phyloP scores from a whole-genome alignment of 371 early-diverging fungal species.

The Mortierella sp. region DNA sequence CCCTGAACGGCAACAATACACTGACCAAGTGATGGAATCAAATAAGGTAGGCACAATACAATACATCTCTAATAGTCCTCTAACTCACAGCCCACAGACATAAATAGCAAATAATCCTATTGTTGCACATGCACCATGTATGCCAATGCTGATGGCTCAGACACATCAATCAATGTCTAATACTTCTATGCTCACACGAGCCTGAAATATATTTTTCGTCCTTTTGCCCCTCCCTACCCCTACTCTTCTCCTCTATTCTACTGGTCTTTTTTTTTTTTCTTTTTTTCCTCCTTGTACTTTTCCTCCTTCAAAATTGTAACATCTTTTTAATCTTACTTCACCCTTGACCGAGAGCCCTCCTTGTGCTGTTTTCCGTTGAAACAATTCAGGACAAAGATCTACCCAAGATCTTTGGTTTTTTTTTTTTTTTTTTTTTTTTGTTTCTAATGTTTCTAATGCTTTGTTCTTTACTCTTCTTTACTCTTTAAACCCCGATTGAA shows the following conservation, averaged over 20 bases:
- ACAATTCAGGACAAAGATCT: constrained; percentile 5
- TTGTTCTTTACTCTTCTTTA: background rate
- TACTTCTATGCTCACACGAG: background rate
- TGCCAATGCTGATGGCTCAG: background rate
- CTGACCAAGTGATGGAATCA: no score
- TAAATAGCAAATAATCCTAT: no score
- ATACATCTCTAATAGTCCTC: no score
- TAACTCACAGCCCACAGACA: no score
- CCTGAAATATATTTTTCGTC: background rate
- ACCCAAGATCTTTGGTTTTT: background rate
- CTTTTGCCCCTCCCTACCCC: constrained; percentile 8
- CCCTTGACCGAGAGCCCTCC: constrained; percentile 18
- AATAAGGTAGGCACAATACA: no score
- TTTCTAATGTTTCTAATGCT: background rate
- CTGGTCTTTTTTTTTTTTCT: constrained; percentile 23
- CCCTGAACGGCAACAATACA: background rate
- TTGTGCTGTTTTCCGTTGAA: constrained; percentile 14
- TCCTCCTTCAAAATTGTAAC: background rate
- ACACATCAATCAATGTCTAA: background rate
- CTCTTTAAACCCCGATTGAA: background rate
- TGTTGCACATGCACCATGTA: no score
- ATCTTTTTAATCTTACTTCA: background rate
- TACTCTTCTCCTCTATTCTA: constrained; percentile 18
- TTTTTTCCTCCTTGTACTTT: constrained; percentile 8
- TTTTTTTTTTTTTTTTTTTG: background rate